A percentile compares a stretch with the other conserved stretches of the same genome.
These are phyloP conservation scores for Golubevia sp. DNA, from an alignment of 1,284 basidiomycete species.

Conservation along the genomic window DNA sequence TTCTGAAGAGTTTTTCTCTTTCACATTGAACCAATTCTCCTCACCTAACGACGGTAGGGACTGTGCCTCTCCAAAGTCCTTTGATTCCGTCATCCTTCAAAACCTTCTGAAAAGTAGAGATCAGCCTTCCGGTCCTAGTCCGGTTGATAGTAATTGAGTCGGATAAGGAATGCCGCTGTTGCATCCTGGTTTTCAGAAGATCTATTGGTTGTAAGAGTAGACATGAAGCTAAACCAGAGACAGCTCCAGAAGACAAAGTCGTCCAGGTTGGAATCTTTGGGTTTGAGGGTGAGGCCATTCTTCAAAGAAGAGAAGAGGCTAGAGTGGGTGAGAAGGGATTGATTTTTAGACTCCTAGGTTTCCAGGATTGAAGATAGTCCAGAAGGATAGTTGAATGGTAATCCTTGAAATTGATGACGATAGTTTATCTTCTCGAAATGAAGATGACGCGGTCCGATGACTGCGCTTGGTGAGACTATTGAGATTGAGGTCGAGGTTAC, in stretches of 20 bases:
- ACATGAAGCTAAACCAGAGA: conserved; percentile 52
- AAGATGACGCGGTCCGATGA: too few relatives aligned
- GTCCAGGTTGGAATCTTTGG: conserved; percentile 35
- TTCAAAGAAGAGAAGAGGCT: too few relatives aligned
- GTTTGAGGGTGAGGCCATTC: too few relatives aligned
- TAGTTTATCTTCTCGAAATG: too few relatives aligned
- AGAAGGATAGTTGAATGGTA: too few relatives aligned
- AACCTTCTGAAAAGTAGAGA: conserved; percentile 23
- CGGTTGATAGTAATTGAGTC: background rate
- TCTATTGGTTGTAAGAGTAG: conserved; percentile 56
- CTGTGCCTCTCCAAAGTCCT: conserved; percentile 55
- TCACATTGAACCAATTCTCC: background rate
- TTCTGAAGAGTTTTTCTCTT: too few relatives aligned
- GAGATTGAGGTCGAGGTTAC: too few relatives aligned
- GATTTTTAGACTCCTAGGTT: too few relatives aligned
- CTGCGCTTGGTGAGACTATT: too few relatives aligned
- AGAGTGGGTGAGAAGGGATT: too few relatives aligned
- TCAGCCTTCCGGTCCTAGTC: conserved; percentile 14
- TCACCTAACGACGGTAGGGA: conserved; percentile 39
- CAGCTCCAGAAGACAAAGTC: conserved; percentile 47
- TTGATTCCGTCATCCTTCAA: conserved; percentile 31
- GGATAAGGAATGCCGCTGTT: conserved; percentile 20
- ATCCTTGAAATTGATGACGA: too few relatives aligned
- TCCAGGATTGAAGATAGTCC: too few relatives aligned
- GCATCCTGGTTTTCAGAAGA: conserved; percentile 56